Conservation (phyloP, 768 basidiomycete genomes). For the Antrodiella citrinella region DNA sequence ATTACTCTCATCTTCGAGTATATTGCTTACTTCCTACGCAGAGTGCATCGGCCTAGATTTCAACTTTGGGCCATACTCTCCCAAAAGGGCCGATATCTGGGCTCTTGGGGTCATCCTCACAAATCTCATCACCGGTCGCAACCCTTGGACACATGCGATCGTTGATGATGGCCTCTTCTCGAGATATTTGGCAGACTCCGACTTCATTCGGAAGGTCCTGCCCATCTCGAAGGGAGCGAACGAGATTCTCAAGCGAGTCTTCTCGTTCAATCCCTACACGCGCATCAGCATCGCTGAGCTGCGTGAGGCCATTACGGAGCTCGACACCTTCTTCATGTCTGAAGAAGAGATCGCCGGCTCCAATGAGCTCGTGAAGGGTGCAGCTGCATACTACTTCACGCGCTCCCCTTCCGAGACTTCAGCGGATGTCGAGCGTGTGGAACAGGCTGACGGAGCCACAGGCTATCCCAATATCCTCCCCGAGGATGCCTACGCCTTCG, state of each 20-base stretch:
- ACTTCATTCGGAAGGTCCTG: slow-evolving; percentile 36
- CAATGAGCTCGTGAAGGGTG: slow-evolving; percentile 17
- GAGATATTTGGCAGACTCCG: slow-evolving; percentile 35
- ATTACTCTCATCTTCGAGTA: neutral
- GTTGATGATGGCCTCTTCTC: slow-evolving; percentile 39
- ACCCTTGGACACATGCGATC: slow-evolving; percentile 45
- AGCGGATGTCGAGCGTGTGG: neutral
- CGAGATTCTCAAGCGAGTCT: slow-evolving; percentile 44
- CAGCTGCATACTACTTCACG: slow-evolving; percentile 17
- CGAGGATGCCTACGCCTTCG: neutral
- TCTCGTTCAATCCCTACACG: slow-evolving; percentile 51
- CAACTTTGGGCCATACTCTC: slow-evolving; percentile 19
- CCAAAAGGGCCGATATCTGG: slow-evolving; percentile 31
- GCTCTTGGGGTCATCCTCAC: slow-evolving; percentile 41
- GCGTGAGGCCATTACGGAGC: slow-evolving; percentile 41
- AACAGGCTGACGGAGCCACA: neutral
- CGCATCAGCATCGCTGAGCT: slow-evolving; percentile 62
- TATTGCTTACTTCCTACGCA: slow-evolving; percentile 1
- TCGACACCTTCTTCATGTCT: slow-evolving; percentile 55
- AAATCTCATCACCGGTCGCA: slow-evolving; percentile 44
- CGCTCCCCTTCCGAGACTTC: neutral
- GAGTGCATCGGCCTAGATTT: slow-evolving; percentile 19
- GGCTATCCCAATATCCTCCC: neutral
- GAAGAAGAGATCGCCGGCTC: slow-evolving; percentile 35
- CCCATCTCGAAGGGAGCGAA: slow-evolving; percentile 41